Evolutionary conservation across 1,284 basidiomycete species (phyloP), one percentile per base, ranked within the genome.

Genomic region (Amylostereum chailletii): DNA sequence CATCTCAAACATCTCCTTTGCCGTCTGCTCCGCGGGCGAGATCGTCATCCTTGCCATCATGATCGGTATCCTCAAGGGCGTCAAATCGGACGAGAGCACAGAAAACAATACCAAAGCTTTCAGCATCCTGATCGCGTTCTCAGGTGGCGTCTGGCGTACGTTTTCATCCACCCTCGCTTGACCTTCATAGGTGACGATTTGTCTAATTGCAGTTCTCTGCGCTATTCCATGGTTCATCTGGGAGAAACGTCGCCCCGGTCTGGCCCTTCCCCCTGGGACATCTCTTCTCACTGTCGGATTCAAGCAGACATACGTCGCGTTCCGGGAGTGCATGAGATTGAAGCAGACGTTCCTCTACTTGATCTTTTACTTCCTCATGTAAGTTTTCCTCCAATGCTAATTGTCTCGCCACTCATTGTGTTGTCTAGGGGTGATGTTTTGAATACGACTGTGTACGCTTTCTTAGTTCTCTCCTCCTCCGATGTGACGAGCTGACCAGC

Each of bases 21-120:
- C 86, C 1, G 69, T 91, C 30, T 82, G 73, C 56, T 90, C 85
- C 0, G 71, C 74, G 0, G 87, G 86, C 42, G 86, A 88, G 65
- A 72, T 89, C 36, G 46, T 88, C 45, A 75, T 90, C 34, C 75
- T 91, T 10, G 81, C 77, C 1, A 65, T 90, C 48, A 86, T 90
- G 74, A 79, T 88, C 39, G 88, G 86, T 11, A 89, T 91, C 42
- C 68, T 90, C 10, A 79, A 84, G 61, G 86, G 74, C 1, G 62
- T 90, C 42, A 74, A 79, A 45, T 75, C 81, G 2, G 75, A 75
- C 47, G 76, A 75, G 53, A 81, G 79, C 59, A 74, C 77, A 0
- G 79, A 86, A 53, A 84, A 84, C 62, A 92, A 92, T 57, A 88
- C 85, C 5, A 82, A 77, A 53, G 81, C 86, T 1, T 86, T 91